These are phyloP conservation scores for Scheffersomyces illinoinensis DNA, from an alignment of 1,139 yeast species.

Conservation along the genomic window DNA sequence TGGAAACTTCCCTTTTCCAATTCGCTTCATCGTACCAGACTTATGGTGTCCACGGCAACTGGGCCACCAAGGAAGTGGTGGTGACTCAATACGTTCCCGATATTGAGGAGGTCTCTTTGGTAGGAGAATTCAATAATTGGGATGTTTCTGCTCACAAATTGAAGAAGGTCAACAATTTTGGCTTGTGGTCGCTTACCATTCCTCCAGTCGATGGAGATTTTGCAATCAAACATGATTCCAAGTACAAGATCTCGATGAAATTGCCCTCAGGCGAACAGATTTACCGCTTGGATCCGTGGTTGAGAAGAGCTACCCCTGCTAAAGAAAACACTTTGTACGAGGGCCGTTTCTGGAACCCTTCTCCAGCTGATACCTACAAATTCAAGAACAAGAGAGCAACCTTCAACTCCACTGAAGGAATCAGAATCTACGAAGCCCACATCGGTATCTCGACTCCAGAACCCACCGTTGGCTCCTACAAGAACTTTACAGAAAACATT, in stretches of 20 bases:
- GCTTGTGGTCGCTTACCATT: conserved; percentile 64
- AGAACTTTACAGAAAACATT: conserved; percentile 76
- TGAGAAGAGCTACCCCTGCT: conserved; percentile 76
- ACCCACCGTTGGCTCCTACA: conserved; percentile 79
- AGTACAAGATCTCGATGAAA: conserved; percentile 70
- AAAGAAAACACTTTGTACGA: conserved; percentile 54
- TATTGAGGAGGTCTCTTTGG: conserved; percentile 68
- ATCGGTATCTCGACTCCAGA: conserved; percentile 94
- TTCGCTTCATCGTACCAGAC: conserved; percentile 63
- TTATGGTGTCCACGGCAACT: conserved; percentile 74
- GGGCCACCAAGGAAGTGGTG: conserved; percentile 50
- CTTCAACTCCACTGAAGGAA: conserved; percentile 39
- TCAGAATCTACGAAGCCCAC: conserved; percentile 93
- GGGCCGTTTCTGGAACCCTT: conserved; percentile 92
- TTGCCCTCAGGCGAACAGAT: conserved; percentile 68
- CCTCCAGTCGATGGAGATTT: conserved; percentile 56
- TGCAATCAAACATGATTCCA: conserved; percentile 80
- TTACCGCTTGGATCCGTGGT: conserved; percentile 90
- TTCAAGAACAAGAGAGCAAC: conserved; percentile 68
- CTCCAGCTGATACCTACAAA: conserved; percentile 41
- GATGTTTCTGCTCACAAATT: conserved; percentile 57
- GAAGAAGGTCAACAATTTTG: conserved; percentile 56
- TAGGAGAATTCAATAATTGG: conserved; percentile 94
- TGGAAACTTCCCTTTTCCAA: conserved; percentile 48
- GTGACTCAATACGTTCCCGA: conserved; percentile 90